These are phyloP conservation scores for Symbiodinium natans DNA, from an alignment of 73 alveolate genomes.

Conservation along the genomic window DNA sequence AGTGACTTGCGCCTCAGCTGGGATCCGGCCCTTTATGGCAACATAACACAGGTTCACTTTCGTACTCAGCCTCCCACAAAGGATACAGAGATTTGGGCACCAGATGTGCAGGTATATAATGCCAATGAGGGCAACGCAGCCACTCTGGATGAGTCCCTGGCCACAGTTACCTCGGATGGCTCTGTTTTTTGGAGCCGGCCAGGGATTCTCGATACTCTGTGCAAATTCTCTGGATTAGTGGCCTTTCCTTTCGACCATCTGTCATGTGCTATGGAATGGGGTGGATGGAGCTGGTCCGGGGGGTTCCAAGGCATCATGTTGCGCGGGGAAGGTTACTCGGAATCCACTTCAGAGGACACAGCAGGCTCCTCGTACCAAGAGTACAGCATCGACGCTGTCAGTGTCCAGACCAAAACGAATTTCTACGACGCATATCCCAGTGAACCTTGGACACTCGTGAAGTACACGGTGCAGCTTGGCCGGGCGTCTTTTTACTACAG, in stretches of 20 bases:
- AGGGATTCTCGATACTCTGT: background rate
- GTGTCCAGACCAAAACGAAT: background rate
- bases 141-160: background rate
- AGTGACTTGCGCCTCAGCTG: slow-evolving; percentile 14
- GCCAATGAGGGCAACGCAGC: background rate
- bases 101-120: background rate
- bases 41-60: background rate
- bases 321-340: background rate
- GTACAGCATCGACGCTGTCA: background rate
- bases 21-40: slow-evolving; percentile 17
- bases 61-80: background rate
- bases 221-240: slow-evolving; percentile 35
- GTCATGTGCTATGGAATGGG: slow-evolving; percentile 25
- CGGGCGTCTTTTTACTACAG: slow-evolving; percentile 21
- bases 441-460: slow-evolving; percentile 5
- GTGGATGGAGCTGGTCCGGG: slow-evolving; percentile 18
- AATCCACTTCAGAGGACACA: slow-evolving; percentile 8
- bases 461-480: background rate
- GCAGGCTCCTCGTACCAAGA: slow-evolving; percentile 56
- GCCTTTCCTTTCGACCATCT: slow-evolving; percentile 29
- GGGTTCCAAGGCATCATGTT: slow-evolving; percentile 23
- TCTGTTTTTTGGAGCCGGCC: slow-evolving; percentile 46
- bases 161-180: background rate
- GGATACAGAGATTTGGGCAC: background rate
- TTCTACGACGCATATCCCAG: background rate